Percentiles rank a stretch among this genome's conserved stretches.
These are phyloP conservation scores for Fusarium sp. DNA, from an alignment of 2,329 filamentous ascomycete species.

Conservation along the genomic window DNA sequence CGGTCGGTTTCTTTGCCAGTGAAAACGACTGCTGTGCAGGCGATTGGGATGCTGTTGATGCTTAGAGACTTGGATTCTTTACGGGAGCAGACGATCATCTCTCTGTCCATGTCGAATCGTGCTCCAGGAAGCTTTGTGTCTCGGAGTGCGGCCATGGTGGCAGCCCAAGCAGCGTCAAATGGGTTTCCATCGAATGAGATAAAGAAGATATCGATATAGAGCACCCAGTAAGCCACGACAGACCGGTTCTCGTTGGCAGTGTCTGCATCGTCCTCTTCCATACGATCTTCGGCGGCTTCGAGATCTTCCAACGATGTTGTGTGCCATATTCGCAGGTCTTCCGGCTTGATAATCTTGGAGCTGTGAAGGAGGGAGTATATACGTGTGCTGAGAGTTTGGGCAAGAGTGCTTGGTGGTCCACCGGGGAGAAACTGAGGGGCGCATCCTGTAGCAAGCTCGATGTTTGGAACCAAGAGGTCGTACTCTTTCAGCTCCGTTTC, in stretches of 20 bases:
- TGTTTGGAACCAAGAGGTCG: slow-evolving; percentile 89
- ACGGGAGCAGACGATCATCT: slow-evolving; percentile 80
- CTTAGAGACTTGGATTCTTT: slow-evolving; percentile 66
- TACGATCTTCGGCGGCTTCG: slow-evolving; percentile 53
- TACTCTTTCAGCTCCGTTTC: slow-evolving; percentile 67
- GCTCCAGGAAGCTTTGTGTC: slow-evolving; percentile 83
- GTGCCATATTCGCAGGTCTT: slow-evolving; percentile 80
- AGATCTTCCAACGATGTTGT: slow-evolving; percentile 62
- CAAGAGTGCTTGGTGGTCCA: slow-evolving; percentile 80
- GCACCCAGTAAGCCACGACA: slow-evolving; percentile 91
- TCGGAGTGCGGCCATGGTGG: slow-evolving; percentile 81
- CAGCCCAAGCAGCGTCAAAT: slow-evolving; percentile 91
- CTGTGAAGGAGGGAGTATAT: slow-evolving; percentile 81
- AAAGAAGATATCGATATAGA: slow-evolving; percentile 96
- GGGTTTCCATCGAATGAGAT: slow-evolving; percentile 92
- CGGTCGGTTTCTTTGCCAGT: slow-evolving; percentile 68
- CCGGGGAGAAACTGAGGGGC: slow-evolving; percentile 88
- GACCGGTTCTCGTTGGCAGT: slow-evolving; percentile 53
- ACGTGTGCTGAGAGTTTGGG: slow-evolving; percentile 86
- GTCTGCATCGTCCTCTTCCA: slow-evolving; percentile 52
- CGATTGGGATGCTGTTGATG: slow-evolving; percentile 76
- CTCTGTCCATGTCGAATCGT: slow-evolving; percentile 84
- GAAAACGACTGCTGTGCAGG: slow-evolving; percentile 84
- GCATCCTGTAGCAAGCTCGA: slow-evolving; percentile 91
- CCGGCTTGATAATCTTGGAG: slow-evolving; percentile 72